A percentile compares a stretch with the other conserved stretches of the same genome.
phyloP scores from a whole-genome alignment of 805 yeast genomes.

The Candida ulmi region DNA sequence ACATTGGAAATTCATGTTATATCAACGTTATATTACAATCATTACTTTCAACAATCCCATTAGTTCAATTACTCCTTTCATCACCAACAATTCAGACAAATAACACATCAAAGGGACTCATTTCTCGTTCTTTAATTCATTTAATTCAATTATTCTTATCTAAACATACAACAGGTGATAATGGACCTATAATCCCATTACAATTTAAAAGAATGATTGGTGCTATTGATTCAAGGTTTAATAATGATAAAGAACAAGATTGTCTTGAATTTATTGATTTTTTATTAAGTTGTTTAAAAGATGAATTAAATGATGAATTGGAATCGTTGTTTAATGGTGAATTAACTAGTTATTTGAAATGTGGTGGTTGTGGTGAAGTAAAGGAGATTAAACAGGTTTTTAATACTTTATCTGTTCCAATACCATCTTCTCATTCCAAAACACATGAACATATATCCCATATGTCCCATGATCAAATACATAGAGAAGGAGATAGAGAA shows the following conservation, averaged over 20 bases:
- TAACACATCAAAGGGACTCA: conserved; percentile 62
- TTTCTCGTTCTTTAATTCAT: conserved; percentile 64
- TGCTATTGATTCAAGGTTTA: conserved; percentile 56
- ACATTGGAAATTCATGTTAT: conserved; percentile 88
- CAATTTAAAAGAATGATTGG: conserved; percentile 68
- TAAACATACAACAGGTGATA: conserved; percentile 33
- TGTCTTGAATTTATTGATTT: conserved; percentile 78
- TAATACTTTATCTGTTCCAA: conserved; percentile 73
- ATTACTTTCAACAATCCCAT: conserved; percentile 62
- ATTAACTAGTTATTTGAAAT: conserved; percentile 69
- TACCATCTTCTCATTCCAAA: too few relatives aligned
- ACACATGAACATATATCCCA: too few relatives aligned
- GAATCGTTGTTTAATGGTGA: conserved; percentile 91
- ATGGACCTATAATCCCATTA: conserved; percentile 54
- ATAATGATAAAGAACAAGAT: conserved; percentile 74
- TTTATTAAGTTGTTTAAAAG: conserved; percentile 72
- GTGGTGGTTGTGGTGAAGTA: conserved; percentile 65
- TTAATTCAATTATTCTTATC: conserved; percentile 50
- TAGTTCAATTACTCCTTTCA: conserved; percentile 53
- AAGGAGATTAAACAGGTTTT: conserved; percentile 86
- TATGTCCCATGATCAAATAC: too few relatives aligned
- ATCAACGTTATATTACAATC: conserved; percentile 92
- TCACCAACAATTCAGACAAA: too few relatives aligned
- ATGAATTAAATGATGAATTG: too few relatives aligned
- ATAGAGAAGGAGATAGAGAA: too few relatives aligned